A percentile compares a stretch with the other conserved stretches of the same genome.
Conservation (phyloP, 306 rosid species). For the Citrullus mucosospermus region DNA sequence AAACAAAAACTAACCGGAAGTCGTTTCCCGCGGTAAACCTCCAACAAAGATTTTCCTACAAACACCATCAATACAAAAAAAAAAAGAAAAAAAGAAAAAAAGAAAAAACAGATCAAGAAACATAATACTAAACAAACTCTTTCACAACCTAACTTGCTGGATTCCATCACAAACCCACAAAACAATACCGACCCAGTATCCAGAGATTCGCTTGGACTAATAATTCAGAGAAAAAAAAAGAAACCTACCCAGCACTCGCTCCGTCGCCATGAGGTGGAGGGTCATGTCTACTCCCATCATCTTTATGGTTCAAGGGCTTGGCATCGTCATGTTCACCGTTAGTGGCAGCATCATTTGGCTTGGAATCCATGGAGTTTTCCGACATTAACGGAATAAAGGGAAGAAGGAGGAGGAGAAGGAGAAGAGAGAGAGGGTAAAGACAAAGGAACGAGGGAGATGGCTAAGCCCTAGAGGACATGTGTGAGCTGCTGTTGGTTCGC, state of each 20-base stretch:
- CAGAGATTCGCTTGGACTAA: not conserved
- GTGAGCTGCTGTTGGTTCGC: not conserved
- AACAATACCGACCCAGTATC: not conserved
- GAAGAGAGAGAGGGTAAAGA: not conserved
- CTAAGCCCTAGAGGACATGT: constrained; percentile 4
- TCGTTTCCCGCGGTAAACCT: constrained; percentile 93
- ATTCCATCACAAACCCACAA: not conserved
- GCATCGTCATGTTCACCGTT: constrained; percentile 43
- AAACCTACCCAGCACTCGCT: constrained; percentile 81
- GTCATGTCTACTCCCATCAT: constrained; percentile 42
- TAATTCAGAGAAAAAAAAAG: no score
- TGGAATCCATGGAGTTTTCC: constrained; percentile 51
- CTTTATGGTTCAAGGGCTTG: constrained; percentile 36
- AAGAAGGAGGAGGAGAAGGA: not conserved
- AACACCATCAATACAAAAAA: constrained; percentile 12
- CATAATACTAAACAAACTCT: not conserved
- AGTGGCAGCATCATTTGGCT: constrained; percentile 22
- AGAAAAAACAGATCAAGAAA: not conserved
- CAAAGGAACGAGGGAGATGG: not conserved
- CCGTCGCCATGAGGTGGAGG: constrained; percentile 74
- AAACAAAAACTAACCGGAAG: constrained; percentile 51
- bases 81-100: not conserved
- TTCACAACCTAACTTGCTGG: not conserved
- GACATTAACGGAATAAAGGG: not conserved
- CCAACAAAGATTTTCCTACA: constrained; percentile 96